A percentile compares a stretch with the other conserved stretches of the same genome.
These are phyloP conservation scores for Phytophthora uliginosa DNA, from an alignment of 352 stramenopile species.

Conservation along the genomic window DNA sequence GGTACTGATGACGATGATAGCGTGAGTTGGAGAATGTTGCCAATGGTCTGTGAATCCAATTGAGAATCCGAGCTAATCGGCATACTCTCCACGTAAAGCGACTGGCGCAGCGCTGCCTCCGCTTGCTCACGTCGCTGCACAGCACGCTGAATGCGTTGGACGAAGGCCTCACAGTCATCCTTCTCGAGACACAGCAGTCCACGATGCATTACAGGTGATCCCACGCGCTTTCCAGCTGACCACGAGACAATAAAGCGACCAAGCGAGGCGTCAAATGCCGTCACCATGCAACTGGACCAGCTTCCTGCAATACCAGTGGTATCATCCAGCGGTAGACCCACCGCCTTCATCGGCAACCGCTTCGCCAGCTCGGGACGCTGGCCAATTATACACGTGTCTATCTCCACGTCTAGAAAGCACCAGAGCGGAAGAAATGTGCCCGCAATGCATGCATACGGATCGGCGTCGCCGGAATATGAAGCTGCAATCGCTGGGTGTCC, in stretches of 20 bases:
- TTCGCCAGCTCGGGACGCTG: slow-evolving; percentile 30
- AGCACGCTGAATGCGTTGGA: slow-evolving; percentile 47
- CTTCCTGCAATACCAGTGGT: slow-evolving; percentile 58
- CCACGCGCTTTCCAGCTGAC: slow-evolving; percentile 79
- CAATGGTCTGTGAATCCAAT: slow-evolving; percentile 75
- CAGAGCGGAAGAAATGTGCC: slow-evolving; percentile 75
- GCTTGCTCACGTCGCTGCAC: slow-evolving; percentile 63
- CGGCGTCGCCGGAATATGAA: slow-evolving; percentile 15
- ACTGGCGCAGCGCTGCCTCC: slow-evolving; percentile 69
- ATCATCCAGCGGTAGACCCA: slow-evolving; percentile 75
- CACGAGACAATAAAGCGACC: slow-evolving; percentile 79
- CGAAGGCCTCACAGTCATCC: slow-evolving; percentile 61
- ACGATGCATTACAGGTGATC: slow-evolving; percentile 68
- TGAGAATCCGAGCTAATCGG: slow-evolving; percentile 72
- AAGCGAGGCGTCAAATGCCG: slow-evolving; percentile 59
- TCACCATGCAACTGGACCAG: slow-evolving; percentile 86
- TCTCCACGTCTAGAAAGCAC: slow-evolving; percentile 77
- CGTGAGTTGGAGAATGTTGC: slow-evolving; percentile 77
- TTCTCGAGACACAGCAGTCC: slow-evolving; percentile 74
- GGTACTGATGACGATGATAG: slow-evolving; percentile 67
- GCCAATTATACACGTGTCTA: slow-evolving; percentile 9
- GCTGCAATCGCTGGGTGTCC: slow-evolving; percentile 52
- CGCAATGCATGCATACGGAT: slow-evolving; percentile 39
- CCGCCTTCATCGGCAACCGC: slow-evolving; percentile 62
- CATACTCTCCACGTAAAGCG: slow-evolving; percentile 83